Conservation (phyloP, 345 rosid genomes). For the Reutealis trisperma region DNA sequence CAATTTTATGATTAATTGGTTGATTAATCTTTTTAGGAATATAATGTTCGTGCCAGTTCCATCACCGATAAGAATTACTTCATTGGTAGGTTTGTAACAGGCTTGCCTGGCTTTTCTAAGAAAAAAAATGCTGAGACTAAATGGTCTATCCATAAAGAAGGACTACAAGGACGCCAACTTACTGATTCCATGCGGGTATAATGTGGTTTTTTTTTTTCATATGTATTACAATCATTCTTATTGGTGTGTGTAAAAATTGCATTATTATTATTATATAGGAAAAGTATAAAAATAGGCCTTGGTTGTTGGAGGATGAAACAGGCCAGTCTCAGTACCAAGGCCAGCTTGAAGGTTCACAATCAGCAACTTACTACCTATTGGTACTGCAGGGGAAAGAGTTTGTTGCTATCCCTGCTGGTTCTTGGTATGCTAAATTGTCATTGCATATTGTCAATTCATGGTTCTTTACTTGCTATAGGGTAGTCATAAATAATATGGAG, state of each 20-base stretch:
- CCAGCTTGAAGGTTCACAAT: constrained; percentile 93
- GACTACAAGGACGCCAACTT: constrained; percentile 83
- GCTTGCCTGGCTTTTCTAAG: constrained; percentile 76
- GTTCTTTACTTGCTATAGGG: background rate
- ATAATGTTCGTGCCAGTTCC: constrained; percentile 67
- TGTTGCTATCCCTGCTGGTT: constrained; percentile 90
- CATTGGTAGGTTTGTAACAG: constrained; percentile 78
- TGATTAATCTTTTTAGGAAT: constrained; percentile 49
- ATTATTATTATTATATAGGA: constrained; percentile 41
- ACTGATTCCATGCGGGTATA: constrained; percentile 74
- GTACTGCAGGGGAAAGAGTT: constrained; percentile 83
- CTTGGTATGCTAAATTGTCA: constrained; percentile 57
- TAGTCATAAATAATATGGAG: background rate
- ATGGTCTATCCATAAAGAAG: constrained; percentile 88
- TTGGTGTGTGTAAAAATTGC: background rate
- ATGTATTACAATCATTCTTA: background rate
- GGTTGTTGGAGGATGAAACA: constrained; percentile 95
- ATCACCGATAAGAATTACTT: constrained; percentile 77
- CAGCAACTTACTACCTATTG: constrained; percentile 88
- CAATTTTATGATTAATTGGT: background rate
- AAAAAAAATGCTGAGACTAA: constrained; percentile 80
- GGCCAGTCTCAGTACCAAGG: constrained; percentile 92
- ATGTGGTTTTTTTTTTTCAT: background rate
- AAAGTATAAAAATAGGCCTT: constrained; percentile 89
- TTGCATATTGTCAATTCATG: background rate